A percentile compares a stretch with the other conserved stretches of the same genome.
phyloP scores from a whole-genome alignment of 225 moss, liverwort and hornwort species.

The Marchantia polymorpha region DNA sequence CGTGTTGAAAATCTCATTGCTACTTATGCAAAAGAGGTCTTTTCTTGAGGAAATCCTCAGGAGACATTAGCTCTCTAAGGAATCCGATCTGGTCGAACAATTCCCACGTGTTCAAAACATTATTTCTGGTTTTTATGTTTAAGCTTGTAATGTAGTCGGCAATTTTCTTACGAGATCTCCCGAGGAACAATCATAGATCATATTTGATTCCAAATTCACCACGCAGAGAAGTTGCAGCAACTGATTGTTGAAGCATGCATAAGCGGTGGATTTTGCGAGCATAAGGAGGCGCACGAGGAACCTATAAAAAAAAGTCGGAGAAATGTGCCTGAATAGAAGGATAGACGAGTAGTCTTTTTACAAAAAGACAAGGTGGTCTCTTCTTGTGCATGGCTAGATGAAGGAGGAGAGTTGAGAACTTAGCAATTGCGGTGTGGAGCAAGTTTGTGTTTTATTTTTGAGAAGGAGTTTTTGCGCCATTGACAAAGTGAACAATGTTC shows the following conservation, averaged over 20 bases:
- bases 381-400: no score
- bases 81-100: background rate
- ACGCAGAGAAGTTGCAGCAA: background rate
- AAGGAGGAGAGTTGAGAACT: no score
- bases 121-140: background rate
- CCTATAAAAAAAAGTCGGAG: no score
- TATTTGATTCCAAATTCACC: background rate
- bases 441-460: no score
- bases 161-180: background rate
- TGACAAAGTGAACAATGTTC: no score
- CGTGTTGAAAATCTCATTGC: background rate
- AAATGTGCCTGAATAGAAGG: no score
- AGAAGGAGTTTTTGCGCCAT: no score
- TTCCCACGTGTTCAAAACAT: background rate
- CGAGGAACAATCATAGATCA: background rate
- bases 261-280: background rate
- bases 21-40: slow-evolving; percentile 1
- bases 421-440: no score
- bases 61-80: slow-evolving; percentile 9
- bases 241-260: background rate
- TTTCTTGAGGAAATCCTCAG: background rate
- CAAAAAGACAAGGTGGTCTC: no score
- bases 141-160: background rate
- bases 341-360: no score
- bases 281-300: background rate